Percentiles rank a stretch among this genome's conserved stretches.
These are phyloP conservation scores for Dendrostoma leiphaemia DNA, from an alignment of 2,329 filamentous ascomycete species.

Conservation along the genomic window DNA sequence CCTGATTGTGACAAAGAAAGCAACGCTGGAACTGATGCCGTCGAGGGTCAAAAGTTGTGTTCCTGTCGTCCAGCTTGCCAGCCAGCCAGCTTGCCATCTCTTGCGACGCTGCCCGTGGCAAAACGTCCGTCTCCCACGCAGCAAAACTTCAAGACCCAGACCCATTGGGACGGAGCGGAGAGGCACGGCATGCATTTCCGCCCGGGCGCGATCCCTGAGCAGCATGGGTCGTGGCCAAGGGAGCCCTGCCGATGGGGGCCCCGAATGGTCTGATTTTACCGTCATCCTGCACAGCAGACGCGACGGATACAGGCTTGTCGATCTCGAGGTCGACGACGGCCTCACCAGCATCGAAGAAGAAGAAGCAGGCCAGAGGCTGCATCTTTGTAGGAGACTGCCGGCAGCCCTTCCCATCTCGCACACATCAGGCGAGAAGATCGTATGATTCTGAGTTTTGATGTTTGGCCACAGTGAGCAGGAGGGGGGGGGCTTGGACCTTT, in stretches of 20 bases:
- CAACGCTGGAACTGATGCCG: too few species aligned
- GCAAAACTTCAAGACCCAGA: too few species aligned
- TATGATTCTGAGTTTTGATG: conserved; percentile 12
- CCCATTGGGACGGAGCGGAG: not conserved
- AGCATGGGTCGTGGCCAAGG: too few species aligned
- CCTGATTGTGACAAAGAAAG: too few species aligned
- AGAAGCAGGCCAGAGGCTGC: not conserved
- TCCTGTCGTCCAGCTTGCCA: too few species aligned
- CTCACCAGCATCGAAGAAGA: too few species aligned
- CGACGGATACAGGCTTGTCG: conserved; percentile 14
- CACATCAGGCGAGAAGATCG: not conserved
- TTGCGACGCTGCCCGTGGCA: too few species aligned
- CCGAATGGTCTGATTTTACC: conserved; percentile 16
- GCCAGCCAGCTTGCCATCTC: too few species aligned
- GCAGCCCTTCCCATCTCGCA: not conserved
- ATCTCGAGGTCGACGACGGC: conserved; percentile 2
- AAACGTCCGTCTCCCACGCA: not conserved
- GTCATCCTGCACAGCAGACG: conserved; percentile 10
- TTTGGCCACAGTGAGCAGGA: not conserved
- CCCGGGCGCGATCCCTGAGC: not conserved
- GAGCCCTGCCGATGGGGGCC: conserved; percentile 7
- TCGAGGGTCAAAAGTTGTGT: too few species aligned
- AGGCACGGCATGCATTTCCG: not conserved
- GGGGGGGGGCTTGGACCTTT: too few species aligned
- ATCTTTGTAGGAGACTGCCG: too few species aligned